These are phyloP conservation scores for Solanum bulbocastanum DNA, from an alignment of 257 asterid genomes.

Conservation along the genomic window DNA sequence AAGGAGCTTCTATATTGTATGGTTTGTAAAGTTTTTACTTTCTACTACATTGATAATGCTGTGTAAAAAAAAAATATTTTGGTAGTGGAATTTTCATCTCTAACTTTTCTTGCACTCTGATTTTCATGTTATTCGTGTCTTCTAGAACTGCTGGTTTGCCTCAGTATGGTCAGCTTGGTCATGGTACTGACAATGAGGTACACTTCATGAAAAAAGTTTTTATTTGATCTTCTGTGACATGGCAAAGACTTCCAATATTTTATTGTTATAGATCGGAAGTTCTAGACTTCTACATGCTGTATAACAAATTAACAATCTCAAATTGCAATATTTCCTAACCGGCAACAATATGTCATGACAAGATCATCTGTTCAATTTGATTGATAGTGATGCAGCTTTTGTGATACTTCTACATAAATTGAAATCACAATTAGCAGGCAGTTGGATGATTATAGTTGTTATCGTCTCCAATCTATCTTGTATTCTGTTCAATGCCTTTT, in stretches of 20 bases:
- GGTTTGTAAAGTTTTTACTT: constrained; percentile 29
- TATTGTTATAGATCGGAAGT: background rate
- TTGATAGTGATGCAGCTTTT: background rate
- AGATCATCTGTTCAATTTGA: background rate
- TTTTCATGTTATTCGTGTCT: constrained; percentile 9
- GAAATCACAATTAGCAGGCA: background rate
- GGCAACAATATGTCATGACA: background rate
- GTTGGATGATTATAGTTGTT: background rate
- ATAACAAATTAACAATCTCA: background rate
- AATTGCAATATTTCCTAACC: background rate
- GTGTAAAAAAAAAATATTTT: background rate
- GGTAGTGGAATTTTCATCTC: background rate
- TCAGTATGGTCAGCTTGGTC: constrained; percentile 97
- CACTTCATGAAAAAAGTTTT: background rate
- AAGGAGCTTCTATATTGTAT: constrained; percentile 94
- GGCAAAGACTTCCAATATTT: background rate
- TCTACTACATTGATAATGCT: background rate
- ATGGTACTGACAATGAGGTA: constrained; percentile 94
- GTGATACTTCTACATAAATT: background rate
- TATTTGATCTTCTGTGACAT: background rate
- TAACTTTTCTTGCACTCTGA: constrained; percentile 3
- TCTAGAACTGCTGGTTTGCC: constrained; percentile 95
- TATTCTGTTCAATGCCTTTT: background rate
- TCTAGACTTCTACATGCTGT: background rate
- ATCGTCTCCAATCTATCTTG: background rate